Evolutionary conservation across 805 yeast species (phyloP), one percentile per base, ranked within the genome.

Genomic region (Schwanniomyces polymorphus): DNA sequence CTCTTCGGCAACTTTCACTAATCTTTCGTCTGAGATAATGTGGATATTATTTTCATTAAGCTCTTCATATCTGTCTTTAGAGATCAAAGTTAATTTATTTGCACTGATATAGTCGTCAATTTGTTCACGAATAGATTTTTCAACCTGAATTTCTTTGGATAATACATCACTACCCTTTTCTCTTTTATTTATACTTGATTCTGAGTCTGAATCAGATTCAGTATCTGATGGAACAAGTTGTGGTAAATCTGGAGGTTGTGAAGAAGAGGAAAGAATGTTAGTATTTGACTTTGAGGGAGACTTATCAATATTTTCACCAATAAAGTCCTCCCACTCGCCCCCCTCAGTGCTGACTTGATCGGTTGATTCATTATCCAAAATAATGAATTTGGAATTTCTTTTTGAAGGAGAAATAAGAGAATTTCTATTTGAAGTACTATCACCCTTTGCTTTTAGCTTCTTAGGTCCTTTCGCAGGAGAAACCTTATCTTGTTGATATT

Each of bases 241-340:
- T 29, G 47, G 49, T 49, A 5, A 56, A 16, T 31, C 7, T 6
- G 23, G 23, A 21, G 3, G 23, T 21, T 21, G 23, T 21, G 23
- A 21, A 21, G 23, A 4, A 21, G 35, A 31, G 8, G 21, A 7
- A 31, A 45, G 18, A 47, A 38, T n/a, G 17, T 37, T 37, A 27
- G 59, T 55, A 6, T 62, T 51, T 5, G 59, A 52, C 37, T 58
- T 62, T 1, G 61, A 51, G 4, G 68, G 64, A 40, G 58, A 52
- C 8, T 47, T 46, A 14, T 53, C 53, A 16, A 58, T 52, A 28
- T 61, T 60, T 12, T 60, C 60, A 14, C 65, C 70, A 41, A 70
- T 59, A 49, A 67, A 72, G 43, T 71, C 71, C 46, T 72, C 76
- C 78, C 78, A 72, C 25, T 58, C 57, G 3, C 60, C 64, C 16